Conservation (phyloP, 2,329 filamentous ascomycete species). For the Penicillium sp. region DNA sequence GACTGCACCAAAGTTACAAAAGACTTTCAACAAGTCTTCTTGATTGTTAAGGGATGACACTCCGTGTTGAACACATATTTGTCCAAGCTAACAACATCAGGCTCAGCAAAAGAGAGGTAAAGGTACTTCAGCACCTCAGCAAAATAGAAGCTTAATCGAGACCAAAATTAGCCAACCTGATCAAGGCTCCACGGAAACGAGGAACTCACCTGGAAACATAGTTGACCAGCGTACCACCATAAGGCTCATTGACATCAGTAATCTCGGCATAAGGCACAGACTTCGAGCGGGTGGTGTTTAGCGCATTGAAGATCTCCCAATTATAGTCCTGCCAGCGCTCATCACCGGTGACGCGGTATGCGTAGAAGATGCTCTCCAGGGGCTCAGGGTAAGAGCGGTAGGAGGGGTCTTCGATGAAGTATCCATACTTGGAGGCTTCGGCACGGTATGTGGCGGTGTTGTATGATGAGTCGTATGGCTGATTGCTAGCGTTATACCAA, state of each 20-base stretch:
- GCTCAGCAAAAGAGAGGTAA: slow-evolving; percentile 63
- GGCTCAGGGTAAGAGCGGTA: slow-evolving; percentile 22
- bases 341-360: slow-evolving; percentile 21
- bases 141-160: slow-evolving; percentile 17
- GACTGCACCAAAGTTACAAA: background rate
- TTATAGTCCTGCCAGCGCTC: slow-evolving; percentile 20
- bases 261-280: slow-evolving; percentile 19
- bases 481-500: slow-evolving; percentile 19
- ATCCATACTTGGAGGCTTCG: slow-evolving; percentile 16
- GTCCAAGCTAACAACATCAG: slow-evolving; percentile 60
- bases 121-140: slow-evolving; percentile 70
- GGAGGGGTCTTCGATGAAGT: slow-evolving; percentile 18
- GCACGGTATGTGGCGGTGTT: slow-evolving; percentile 15
- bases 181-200: background rate
- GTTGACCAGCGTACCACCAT: slow-evolving; percentile 14
- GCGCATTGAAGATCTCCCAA: slow-evolving; percentile 19
- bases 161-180: background rate
- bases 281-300: slow-evolving; percentile 12
- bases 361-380: slow-evolving; percentile 20
- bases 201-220: slow-evolving; percentile 10
- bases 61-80: slow-evolving; percentile 69
- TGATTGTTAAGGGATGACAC: slow-evolving; percentile 52
- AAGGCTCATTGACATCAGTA: slow-evolving; percentile 13
- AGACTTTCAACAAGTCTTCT: slow-evolving; percentile 5
- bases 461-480: slow-evolving; percentile 15